These are phyloP conservation scores for Pulveroboletus sp. DNA, from an alignment of 768 basidiomycete species.

Conservation along the genomic window DNA sequence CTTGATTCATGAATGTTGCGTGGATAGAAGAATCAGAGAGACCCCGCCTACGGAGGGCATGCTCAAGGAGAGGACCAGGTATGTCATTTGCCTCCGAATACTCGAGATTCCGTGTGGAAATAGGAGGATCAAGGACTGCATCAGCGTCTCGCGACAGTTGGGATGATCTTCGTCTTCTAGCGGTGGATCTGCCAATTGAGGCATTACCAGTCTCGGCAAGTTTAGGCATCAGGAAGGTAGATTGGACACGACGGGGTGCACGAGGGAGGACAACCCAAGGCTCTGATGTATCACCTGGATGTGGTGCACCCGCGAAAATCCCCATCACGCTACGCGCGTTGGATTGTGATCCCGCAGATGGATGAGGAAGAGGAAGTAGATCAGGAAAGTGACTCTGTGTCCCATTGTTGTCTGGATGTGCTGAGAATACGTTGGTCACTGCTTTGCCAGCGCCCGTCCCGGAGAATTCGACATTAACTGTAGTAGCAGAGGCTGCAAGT, in stretches of 20 bases:
- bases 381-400: conserved; percentile 8
- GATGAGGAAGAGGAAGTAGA: conserved; percentile 11
- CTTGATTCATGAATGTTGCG: conserved; percentile 69
- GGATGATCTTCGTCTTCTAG: conserved; percentile 15
- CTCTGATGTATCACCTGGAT: conserved; percentile 42
- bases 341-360: conserved; percentile 9
- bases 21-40: conserved; percentile 91
- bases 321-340: conserved; percentile 55
- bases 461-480: conserved; percentile 95
- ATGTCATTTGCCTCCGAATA: conserved; percentile 41
- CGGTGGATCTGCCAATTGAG: conserved; percentile 18
- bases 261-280: conserved; percentile 70
- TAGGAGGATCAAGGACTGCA: conserved; percentile 63
- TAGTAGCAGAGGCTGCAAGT: conserved; percentile 81
- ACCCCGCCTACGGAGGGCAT: conserved; percentile 71
- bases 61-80: conserved; percentile 55
- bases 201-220: conserved; percentile 7
- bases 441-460: conserved; percentile 61
- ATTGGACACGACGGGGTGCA: conserved; percentile 31
- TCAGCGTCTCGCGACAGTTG: conserved; percentile 67
- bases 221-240: conserved; percentile 23
- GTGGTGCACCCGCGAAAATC: conserved; percentile 90
- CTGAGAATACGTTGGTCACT: conserved; percentile 41
- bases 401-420: conserved; percentile 24
- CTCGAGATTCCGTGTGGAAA: conserved; percentile 21